phyloP scores from a whole-genome alignment of 805 yeast species.

The Wickerhamiella siamensis region DNA sequence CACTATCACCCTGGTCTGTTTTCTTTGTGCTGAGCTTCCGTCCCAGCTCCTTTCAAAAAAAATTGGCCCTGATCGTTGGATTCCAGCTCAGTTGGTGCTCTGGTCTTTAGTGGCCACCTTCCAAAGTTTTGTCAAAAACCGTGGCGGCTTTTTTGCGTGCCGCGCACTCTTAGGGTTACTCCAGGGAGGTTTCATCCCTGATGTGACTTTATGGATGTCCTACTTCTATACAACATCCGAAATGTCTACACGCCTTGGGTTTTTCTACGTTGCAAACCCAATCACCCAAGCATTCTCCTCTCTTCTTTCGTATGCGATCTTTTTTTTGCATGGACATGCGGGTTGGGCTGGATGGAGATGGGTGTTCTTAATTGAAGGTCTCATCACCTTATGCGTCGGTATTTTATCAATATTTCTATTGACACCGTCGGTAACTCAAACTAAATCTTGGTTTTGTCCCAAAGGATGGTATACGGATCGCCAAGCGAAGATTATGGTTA shows the following conservation, averaged over 20 bases:
- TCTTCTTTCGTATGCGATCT: slow-evolving; percentile 39
- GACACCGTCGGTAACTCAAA: slow-evolving; percentile 43
- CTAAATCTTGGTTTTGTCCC: slow-evolving; percentile 35
- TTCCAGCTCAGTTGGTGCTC: slow-evolving; percentile 41
- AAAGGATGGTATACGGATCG: slow-evolving; percentile 41
- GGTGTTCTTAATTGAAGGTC: slow-evolving; percentile 52
- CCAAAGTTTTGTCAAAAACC: slow-evolving; percentile 34
- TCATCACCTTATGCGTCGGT: slow-evolving; percentile 42
- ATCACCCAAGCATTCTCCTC: slow-evolving; percentile 34
- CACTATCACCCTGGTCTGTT: slow-evolving; percentile 41
- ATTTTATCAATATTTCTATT: slow-evolving; percentile 32
- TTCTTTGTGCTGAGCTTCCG: slow-evolving; percentile 49
- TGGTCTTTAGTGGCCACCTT: slow-evolving; percentile 45
- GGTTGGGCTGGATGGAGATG: slow-evolving; percentile 49
- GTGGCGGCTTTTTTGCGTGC: slow-evolving; percentile 32
- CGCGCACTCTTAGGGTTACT: slow-evolving; percentile 40
- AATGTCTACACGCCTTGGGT: slow-evolving; percentile 41
- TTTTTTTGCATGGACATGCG: slow-evolving; percentile 33
- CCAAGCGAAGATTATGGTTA: slow-evolving; percentile 45
- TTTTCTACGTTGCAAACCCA: slow-evolving; percentile 45
- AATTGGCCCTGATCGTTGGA: slow-evolving; percentile 51
- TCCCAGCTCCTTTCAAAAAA: slow-evolving; percentile 51
- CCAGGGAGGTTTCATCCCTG: slow-evolving; percentile 62
- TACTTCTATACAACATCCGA: slow-evolving; percentile 51
- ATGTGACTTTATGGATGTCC: slow-evolving; percentile 45